A percentile compares a stretch with the other conserved stretches of the same genome.
These are phyloP conservation scores for Amanita subjunquillea DNA, from an alignment of 768 basidiomycete species.

Conservation along the genomic window DNA sequence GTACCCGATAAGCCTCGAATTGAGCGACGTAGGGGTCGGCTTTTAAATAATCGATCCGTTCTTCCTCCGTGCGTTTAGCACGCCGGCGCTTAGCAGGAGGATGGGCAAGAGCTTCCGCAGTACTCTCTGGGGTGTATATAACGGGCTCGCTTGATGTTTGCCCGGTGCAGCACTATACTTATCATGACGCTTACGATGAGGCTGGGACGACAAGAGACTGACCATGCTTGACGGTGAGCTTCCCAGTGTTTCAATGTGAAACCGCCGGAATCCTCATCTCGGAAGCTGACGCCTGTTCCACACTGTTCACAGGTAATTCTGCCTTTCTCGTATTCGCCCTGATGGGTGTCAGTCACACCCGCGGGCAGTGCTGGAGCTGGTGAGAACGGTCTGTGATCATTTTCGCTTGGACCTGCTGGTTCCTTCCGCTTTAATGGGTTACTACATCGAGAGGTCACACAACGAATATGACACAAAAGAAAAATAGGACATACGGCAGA, in stretches of 20 bases:
- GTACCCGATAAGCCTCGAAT: constrained; percentile 71
- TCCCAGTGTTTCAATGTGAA: constrained; percentile 68
- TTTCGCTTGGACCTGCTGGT: not conserved
- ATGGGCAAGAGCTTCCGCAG: constrained; percentile 30
- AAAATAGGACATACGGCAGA: not conserved
- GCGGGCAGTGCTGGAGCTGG: constrained; percentile 1
- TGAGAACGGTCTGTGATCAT: constrained; percentile 2
- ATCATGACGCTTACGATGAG: not conserved
- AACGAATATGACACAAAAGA: not conserved
- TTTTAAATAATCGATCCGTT: constrained; percentile 61
- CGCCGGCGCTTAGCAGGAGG: constrained; percentile 55
- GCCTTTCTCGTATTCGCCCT: constrained; percentile 5
- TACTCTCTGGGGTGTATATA: constrained; percentile 31
- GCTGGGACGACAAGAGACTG: constrained; percentile 11
- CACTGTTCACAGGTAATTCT: constrained; percentile 42
- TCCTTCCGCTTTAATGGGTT: constrained; percentile 5
- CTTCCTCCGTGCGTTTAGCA: constrained; percentile 69
- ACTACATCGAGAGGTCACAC: not conserved
- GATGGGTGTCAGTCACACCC: constrained; percentile 3
- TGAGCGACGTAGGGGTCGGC: constrained; percentile 71
- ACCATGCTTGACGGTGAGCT: constrained; percentile 54
- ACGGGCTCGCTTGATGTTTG: constrained; percentile 21
- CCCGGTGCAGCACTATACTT: not conserved
- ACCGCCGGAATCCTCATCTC: constrained; percentile 49
- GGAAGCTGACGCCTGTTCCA: constrained; percentile 50